Evolutionary conservation across 495 filamentous ascomycete species (phyloP), one percentile per base, ranked within the genome.

Genomic region (Bombardia bombarda): DNA sequence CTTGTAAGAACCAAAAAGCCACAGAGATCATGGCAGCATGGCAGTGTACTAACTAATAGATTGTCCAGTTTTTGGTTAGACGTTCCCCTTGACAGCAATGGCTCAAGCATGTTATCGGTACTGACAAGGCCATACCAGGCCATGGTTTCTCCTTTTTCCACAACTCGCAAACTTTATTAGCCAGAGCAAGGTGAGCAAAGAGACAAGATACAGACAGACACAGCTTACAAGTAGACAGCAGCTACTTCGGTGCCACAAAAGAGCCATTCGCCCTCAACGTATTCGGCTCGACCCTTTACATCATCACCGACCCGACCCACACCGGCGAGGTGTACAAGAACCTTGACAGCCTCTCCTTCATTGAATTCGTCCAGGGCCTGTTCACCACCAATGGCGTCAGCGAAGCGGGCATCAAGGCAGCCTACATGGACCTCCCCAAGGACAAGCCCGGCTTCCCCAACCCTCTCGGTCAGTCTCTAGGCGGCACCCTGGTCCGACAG

Each of bases 321-420:
- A 39, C 46, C 36, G 38, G 45, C 9, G 47, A 52, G 22, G 43
- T 50, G 1, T 58, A 60, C 40, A 38, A 44, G 5, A 57, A 60
- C 30, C 47, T 32, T 1, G 39, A 41, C 2, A 38, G 50, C 2
- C 46, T 59, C 2, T 60, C 58, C 17, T 49, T 49, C 26, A 40
- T 43, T 23, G 40, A 49, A 34, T 49, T 43, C 19, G 34, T 49
- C 17, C 40, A 43, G 24, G 33, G 24, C 12, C 38, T 49, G 22
- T 43, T 49, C 40, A 17, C 34, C 4, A 13, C 19, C 33, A 49
- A 49, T 30, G 40, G 40, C n/a, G 44, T 16, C 25, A 40, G 44
- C 24, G 40, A 49, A 30, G 19, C 25, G n/a, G 40, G 40, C 21
- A 43, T 49, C 17, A 38, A 43, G 40, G 33, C 18, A 9, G 32